Evolutionary conservation across 352 stramenopile genomes (phyloP), one percentile per base, ranked within the genome.

Genomic region (Pythium sp.): DNA sequence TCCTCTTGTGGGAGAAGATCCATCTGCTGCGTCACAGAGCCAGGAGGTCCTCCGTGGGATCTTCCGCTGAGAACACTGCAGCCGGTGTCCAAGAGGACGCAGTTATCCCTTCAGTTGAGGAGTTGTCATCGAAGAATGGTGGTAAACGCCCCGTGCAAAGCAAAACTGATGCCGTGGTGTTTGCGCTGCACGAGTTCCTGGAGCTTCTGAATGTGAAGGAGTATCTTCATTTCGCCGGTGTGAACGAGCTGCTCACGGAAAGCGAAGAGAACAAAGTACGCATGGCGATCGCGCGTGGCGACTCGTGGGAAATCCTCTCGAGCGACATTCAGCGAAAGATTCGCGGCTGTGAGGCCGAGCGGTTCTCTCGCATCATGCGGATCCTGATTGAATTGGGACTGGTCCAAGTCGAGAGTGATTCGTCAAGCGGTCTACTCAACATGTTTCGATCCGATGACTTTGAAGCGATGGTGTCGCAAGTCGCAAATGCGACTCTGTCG

Each of bases 211-310:
- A 72, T 20, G 70, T 93, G 26, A 80, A 80, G 18, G 86, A 93
- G 51, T 95, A 90, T 60, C 76, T 93, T 14, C 83, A 93, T 24
- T 69, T 95, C 54, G 80, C 91, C 26, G 87, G 87, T 9, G 71
- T 89, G 18, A 84, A 71, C 9, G 85, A 93, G 41, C 46, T 91
- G 11, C 72, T 95, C 46, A 83, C 70, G 2, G 83, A 93, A 43
- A 24, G 41, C 5, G 86, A 95, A 68, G 86, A 94, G 74, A 71
- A 70, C 65, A 72, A 73, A 30, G 82, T 94, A 14, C 69, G 74
- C 41, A 74, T 77, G 58, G 73, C 75, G n/a, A 71, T 81, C 15
- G 67, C 72, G 3, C 78, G 80, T 15, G 76, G 75, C 22, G 72
- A 80, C 30, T 74, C 80, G 9, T 94, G 86, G 86, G 64, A 82